These are phyloP conservation scores for Flagelloscypha sp. DNA, from an alignment of 768 basidiomycete species.

Conservation along the genomic window DNA sequence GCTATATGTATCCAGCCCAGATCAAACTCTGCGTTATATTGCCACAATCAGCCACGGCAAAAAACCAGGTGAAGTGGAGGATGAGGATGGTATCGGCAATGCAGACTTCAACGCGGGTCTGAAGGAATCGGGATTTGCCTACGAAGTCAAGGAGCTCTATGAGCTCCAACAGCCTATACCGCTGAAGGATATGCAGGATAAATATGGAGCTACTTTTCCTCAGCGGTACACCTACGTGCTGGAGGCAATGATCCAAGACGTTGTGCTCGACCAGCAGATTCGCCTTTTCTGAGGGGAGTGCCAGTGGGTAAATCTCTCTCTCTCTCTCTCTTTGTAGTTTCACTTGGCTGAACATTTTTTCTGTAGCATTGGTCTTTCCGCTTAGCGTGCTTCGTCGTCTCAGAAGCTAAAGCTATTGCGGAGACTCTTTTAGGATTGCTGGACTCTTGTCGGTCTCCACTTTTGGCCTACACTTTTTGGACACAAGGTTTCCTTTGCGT, in stretches of 20 bases:
- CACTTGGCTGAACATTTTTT: no score
- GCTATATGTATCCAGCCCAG: slow-evolving; percentile 12
- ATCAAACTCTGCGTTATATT: slow-evolving; percentile 12
- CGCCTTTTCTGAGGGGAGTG: slow-evolving; percentile 11
- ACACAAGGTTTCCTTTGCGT: no score
- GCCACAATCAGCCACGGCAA: slow-evolving; percentile 11
- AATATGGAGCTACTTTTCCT: slow-evolving; percentile 5
- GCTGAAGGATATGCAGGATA: neutral
- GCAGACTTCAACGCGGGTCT: slow-evolving; percentile 9
- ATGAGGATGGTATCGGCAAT: slow-evolving; percentile 8
- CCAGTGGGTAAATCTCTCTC: no score
- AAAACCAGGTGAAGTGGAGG: slow-evolving; percentile 7
- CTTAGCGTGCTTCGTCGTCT: no score
- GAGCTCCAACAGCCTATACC: slow-evolving; percentile 3
- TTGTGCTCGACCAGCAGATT: slow-evolving; percentile 6
- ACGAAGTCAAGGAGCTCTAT: slow-evolving; percentile 11
- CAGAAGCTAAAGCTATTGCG: no score
- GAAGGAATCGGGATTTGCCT: slow-evolving; percentile 4
- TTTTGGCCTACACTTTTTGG: no score
- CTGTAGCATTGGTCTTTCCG: no score
- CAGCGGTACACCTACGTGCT: slow-evolving; percentile 8
- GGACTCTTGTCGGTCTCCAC: no score
- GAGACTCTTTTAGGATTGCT: no score
- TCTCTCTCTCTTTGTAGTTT: no score
- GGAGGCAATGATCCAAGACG: slow-evolving; percentile 4